Evolutionary conservation across 2,329 filamentous ascomycete species (phyloP).

Genomic region (Graphilbum ipis-grandicollis): DNA sequence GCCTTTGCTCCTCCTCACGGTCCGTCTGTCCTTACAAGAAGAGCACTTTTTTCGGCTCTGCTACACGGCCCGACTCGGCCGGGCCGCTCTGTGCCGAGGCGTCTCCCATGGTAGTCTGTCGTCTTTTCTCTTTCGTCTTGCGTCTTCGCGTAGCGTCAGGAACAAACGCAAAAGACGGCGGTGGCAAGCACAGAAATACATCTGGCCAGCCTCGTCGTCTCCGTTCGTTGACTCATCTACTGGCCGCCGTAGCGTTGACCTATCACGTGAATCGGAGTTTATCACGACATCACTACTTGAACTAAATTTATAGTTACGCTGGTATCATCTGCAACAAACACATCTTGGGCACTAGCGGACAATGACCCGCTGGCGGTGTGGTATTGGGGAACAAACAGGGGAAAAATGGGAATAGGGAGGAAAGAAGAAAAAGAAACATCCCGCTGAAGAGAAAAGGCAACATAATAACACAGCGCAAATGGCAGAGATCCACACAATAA

Average conservation of each 20-base stretch:
- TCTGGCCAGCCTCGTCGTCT: no score
- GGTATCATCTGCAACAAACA: neutral
- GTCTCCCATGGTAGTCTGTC: slow-evolving; percentile 2
- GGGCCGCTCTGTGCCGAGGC: neutral
- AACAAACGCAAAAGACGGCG: no score
- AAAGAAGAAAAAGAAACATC: neutral
- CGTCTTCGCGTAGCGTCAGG: no score
- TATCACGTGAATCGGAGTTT: no score
- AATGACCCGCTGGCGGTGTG: no score
- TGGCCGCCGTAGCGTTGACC: no score
- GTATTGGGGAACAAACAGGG: no score
- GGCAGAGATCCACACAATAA: neutral
- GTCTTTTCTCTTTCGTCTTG: neutral
- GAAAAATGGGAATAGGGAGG: neutral
- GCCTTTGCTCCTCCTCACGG: neutral
- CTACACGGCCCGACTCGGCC: neutral
- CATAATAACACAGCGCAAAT: neutral
- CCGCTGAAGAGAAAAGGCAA: neutral
- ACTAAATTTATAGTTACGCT: neutral
- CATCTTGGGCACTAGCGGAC: no score
- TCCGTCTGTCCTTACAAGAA: slow-evolving; percentile 23
- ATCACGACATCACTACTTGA: no score
- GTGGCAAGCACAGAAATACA: no score
- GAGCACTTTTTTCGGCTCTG: slow-evolving; percentile 16
- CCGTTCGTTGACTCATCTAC: no score